These are phyloP conservation scores for Uronychia setigera DNA, from an alignment of 73 alveolate species.

Conservation along the genomic window DNA sequence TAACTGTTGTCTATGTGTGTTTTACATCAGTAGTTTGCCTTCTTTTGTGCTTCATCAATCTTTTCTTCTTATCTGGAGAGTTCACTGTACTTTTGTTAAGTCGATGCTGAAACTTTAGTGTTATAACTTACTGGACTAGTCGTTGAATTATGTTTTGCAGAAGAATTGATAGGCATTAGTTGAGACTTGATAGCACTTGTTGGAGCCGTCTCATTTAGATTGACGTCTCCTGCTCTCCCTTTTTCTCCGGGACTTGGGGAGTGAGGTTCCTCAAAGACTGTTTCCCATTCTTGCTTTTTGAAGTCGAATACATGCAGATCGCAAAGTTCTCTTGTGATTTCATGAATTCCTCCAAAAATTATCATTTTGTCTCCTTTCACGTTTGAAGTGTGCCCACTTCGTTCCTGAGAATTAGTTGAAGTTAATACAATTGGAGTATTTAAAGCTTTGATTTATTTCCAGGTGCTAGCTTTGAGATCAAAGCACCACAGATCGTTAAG, in stretches of 20 bases:
- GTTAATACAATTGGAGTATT: neutral
- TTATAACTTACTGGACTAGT: neutral
- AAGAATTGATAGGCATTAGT: neutral
- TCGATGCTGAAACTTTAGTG: neutral
- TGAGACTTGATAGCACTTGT: neutral
- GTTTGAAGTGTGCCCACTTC: constrained; percentile 2
- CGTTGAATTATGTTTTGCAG: neutral
- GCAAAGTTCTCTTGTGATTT: constrained; percentile 74
- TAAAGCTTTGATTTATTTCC: constrained; percentile 36
- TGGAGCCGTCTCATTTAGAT: neutral
- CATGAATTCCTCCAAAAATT: constrained; percentile 51
- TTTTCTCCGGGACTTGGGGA: constrained; percentile 41
- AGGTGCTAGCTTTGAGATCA: constrained; percentile 37
- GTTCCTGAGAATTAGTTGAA: constrained; percentile 27
- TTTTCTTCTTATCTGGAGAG: neutral
- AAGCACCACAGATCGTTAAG: constrained; percentile 64
- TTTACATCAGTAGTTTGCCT: neutral
- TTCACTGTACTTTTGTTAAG: neutral
- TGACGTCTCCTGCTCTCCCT: no score
- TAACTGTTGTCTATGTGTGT: constrained; percentile 2
- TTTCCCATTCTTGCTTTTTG: constrained; percentile 53
- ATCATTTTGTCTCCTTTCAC: neutral
- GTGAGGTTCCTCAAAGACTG: constrained; percentile 65
- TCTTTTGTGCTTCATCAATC: neutral
- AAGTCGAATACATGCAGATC: constrained; percentile 69